Evolutionary conservation across 108 stramenopile genomes (phyloP).

Genomic region (Cyclotella kingstonii): DNA sequence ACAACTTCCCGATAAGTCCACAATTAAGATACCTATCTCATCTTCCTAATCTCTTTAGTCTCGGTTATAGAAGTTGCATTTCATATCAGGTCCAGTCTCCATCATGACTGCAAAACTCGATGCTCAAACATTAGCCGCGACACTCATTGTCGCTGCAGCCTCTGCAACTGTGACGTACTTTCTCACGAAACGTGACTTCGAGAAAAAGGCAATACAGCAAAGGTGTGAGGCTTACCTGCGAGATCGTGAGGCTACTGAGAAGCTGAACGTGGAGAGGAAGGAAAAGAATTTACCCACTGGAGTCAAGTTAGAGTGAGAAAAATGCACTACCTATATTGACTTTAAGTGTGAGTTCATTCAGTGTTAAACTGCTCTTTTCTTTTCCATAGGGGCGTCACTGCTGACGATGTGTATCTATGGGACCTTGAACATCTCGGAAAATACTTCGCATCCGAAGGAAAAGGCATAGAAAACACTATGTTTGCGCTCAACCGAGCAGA

Average conservation of each 20-base stretch:
- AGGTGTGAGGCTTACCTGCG: constrained; percentile 29
- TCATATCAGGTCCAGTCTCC: too few species aligned
- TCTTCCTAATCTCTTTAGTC: too few species aligned
- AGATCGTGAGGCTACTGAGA: constrained; percentile 27
- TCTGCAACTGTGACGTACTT: constrained; percentile 37
- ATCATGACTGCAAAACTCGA: constrained; percentile 5
- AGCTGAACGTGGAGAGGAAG: constrained; percentile 2
- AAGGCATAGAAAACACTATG: constrained; percentile 31
- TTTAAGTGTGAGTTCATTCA: not conserved
- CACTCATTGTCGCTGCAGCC: constrained; percentile 9
- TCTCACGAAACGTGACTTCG: constrained; percentile 31
- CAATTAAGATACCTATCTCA: too few species aligned
- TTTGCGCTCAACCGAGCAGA: constrained; percentile 12
- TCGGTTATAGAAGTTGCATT: too few species aligned
- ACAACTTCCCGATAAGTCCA: too few species aligned
- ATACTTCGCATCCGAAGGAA: constrained; percentile 52
- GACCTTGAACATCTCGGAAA: constrained; percentile 75
- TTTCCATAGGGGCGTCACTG: constrained; percentile 33
- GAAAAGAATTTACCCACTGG: constrained; percentile 44
- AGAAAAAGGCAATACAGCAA: constrained; percentile 14
- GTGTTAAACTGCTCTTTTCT: not conserved
- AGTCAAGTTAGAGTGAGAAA: constrained; percentile 41
- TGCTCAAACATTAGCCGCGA: constrained; percentile 17
- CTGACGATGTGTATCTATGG: constrained; percentile 73
- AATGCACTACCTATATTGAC: not conserved